Base-by-base conservation (phyloP, 352 stramenopile genomes). In the Globisporangium abappressorium region DNA sequence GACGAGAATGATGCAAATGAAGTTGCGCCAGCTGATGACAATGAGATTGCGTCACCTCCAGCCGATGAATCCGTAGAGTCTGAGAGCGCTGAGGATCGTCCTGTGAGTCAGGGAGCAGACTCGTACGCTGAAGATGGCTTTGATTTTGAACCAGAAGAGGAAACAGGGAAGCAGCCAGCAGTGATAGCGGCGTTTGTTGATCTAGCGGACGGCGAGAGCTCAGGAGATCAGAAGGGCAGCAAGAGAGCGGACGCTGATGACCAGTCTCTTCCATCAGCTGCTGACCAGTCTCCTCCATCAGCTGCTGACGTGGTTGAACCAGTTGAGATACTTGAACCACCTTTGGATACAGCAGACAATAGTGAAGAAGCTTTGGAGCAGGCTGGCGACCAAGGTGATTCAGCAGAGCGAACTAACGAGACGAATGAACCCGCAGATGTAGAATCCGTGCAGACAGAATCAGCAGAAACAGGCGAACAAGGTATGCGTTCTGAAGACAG, bases 81-180 rank as follows among this genome's bases (percentile, higher is more conserved):
- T 30, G 47, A 70, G 4, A 36, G 28, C 33, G 15, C n/a, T 15
- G 38, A 26, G 7, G 66, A 71, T 28, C 66, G 66, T 22, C 51
- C 57, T 9, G 49, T 38, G 41, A 70, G 47, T 30, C 57, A 49
- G 26, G 65, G 60, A 18, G 49, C 41, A 55, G 59, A 71, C 28
- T 58, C 66, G 53, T 71, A 67, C 24, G 66, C 59, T 14, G 66
- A 67, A 8, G 66, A 67, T 6, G 53, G 58, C 20, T 71, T 71
- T 41, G 66, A 67, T 20, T 56, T 56, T 38, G 59, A 66, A 12
- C 36, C 55, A 8, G 66, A 64, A 11, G 58, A 49, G 9, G 64
- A 55, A 20, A 36, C 26, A 43, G 26, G 6, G 38, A 28, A 14
- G n/a, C 12, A 14, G 33, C n/a, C 9, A 49, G 28, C 26, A 12